Conservation (phyloP, 768 basidiomycete genomes). For the Trametes maxima region DNA sequence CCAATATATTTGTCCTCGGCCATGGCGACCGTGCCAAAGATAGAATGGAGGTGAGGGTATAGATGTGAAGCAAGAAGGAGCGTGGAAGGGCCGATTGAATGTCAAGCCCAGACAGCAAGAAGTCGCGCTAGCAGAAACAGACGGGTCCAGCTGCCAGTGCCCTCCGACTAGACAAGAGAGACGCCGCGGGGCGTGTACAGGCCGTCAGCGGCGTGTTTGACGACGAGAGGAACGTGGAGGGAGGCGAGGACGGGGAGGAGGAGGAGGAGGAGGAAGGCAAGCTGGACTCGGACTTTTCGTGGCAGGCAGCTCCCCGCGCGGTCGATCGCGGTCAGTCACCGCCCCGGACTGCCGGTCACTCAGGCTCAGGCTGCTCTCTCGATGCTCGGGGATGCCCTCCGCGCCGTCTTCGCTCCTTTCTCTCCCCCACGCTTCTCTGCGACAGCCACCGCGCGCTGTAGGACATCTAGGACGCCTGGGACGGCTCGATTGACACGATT, state of each 20-base stretch:
- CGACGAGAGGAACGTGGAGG: constrained; percentile 1
- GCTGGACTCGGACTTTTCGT: neutral
- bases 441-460: neutral
- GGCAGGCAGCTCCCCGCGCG: constrained; percentile 1
- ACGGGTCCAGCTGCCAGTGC: neutral
- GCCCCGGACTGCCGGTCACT: constrained; percentile 15
- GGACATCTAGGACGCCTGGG: neutral
- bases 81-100: constrained; percentile 8
- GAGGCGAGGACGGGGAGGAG: neutral
- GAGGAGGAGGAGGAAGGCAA: neutral
- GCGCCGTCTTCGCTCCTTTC: constrained; percentile 1
- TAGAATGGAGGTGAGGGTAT: neutral
- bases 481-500: constrained; percentile 2
- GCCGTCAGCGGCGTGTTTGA: neutral
- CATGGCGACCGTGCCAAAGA: constrained; percentile 40
- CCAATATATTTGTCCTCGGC: constrained; percentile 97
- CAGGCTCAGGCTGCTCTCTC: neutral
- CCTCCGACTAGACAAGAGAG: neutral
- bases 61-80: constrained; percentile 11
- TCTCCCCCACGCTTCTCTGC: neutral
- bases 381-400: constrained; percentile 6
- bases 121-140: neutral
- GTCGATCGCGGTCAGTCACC: constrained; percentile 10
- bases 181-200: neutral
- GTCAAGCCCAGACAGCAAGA: neutral